A percentile compares a stretch with the other conserved stretches of the same genome.
Evolutionary conservation across 495 filamentous ascomycete species (phyloP).

Genomic region (Podospora didyma): DNA sequence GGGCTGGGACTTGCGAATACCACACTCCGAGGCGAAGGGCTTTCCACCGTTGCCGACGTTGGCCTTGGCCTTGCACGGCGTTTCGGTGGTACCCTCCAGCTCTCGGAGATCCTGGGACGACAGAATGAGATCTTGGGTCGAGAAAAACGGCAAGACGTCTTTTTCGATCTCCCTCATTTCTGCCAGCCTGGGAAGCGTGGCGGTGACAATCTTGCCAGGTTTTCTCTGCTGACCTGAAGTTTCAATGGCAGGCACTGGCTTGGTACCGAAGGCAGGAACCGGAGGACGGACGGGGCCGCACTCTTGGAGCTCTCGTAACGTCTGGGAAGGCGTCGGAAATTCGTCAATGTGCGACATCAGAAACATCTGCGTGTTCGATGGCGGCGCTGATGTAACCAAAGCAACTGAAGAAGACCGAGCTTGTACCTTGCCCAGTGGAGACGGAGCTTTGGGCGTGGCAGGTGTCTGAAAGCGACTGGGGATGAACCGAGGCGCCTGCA

Average conservation of each 20-base stretch:
- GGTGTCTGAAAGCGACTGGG: too few species aligned
- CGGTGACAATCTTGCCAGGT: not conserved
- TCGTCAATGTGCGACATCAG: slow-evolving; percentile 43
- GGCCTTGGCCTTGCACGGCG: slow-evolving; percentile 10
- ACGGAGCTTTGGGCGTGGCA: too few species aligned
- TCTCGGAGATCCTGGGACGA: slow-evolving; percentile 48
- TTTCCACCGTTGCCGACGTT: not conserved
- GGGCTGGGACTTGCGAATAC: too few species aligned
- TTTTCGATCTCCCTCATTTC: not conserved
- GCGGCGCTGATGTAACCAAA: not conserved
- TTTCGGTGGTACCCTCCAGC: slow-evolving; percentile 26
- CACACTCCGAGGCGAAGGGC: too few species aligned
- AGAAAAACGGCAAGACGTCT: slow-evolving; percentile 36
- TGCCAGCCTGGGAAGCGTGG: too few species aligned
- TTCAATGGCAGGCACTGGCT: too few species aligned
- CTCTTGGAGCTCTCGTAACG: slow-evolving; percentile 41
- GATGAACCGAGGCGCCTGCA: too few species aligned
- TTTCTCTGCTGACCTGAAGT: too few species aligned
- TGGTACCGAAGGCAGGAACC: too few species aligned
- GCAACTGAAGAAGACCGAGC: too few species aligned
- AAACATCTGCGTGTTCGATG: slow-evolving; percentile 30
- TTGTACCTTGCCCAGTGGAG: too few species aligned
- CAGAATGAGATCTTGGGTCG: slow-evolving; percentile 41
- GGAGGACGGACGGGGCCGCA: too few species aligned
- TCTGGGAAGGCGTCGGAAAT: slow-evolving; percentile 46